phyloP scores from a whole-genome alignment of 139 green algal genomes.

The Chlamydomonas applanata region DNA sequence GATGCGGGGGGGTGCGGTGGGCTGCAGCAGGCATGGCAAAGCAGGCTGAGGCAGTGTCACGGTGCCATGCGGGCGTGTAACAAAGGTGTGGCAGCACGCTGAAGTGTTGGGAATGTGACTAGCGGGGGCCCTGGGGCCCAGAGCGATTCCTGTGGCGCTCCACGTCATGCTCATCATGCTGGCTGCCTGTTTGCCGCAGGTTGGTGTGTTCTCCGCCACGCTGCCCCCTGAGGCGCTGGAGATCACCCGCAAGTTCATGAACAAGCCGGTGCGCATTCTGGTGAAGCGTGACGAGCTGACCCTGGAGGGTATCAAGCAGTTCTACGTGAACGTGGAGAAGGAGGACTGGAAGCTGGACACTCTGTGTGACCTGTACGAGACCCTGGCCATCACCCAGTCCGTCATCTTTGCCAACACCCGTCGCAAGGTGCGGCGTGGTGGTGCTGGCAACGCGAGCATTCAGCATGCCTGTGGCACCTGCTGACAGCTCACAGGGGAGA shows the following conservation, averaged over 20 bases:
- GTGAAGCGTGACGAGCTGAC: constrained; percentile 99
- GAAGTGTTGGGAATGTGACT: no score
- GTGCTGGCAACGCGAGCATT: no score
- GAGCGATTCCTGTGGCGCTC: no score
- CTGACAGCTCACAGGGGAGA: no score
- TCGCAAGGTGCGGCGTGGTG: constrained; percentile 80
- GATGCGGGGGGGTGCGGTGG: background rate
- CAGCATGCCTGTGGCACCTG: no score
- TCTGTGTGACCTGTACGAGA: constrained; percentile 99
- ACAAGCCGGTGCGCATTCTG: constrained; percentile 99
- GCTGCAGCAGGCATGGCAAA: constrained; percentile 5
- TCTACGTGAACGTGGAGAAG: constrained; percentile 88
- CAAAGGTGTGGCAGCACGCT: no score
- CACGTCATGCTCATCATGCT: no score
- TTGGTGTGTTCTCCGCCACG: constrained; percentile 98
- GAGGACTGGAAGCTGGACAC: constrained; percentile 99
- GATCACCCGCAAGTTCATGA: constrained; percentile 99
- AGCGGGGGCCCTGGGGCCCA: no score
- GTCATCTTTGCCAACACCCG: constrained; percentile 99
- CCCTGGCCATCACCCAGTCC: constrained; percentile 98
- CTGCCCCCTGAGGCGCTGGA: constrained; percentile 98
- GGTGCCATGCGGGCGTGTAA: no score
- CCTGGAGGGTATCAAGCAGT: constrained; percentile 99
- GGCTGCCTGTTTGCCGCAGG: constrained; percentile 51
- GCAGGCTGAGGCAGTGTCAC: background rate